A percentile compares a stretch with the other conserved stretches of the same genome.
Evolutionary conservation across 2,329 filamentous ascomycete species (phyloP).

Genomic region (Alternaria hordeiaustralica): DNA sequence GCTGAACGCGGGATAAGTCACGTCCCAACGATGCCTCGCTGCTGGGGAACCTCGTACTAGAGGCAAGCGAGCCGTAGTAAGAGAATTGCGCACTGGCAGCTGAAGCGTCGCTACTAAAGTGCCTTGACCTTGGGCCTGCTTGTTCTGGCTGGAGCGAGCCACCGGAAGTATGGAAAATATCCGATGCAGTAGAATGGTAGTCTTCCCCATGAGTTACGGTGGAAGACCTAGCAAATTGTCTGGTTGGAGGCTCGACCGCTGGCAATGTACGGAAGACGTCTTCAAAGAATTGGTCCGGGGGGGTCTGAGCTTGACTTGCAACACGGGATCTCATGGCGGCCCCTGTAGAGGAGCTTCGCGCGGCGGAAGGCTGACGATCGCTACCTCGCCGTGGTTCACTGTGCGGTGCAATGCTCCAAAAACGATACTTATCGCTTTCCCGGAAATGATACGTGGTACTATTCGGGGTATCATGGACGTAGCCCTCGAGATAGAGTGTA

Average conservation of each 20-base stretch:
- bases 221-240: background rate
- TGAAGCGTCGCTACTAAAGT: constrained; percentile 35
- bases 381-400: constrained; percentile 31
- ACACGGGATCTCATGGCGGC: constrained; percentile 21
- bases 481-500: constrained; percentile 13
- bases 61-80: constrained; percentile 36
- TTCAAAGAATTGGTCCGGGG: constrained; percentile 10
- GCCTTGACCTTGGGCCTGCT: constrained; percentile 2
- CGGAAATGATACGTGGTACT: background rate
- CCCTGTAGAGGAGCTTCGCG: constrained; percentile 34
- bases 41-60: constrained; percentile 35
- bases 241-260: background rate
- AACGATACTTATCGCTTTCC: background rate
- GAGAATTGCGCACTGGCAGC: constrained; percentile 39
- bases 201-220: background rate
- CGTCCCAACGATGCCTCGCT: constrained; percentile 21
- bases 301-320: background rate
- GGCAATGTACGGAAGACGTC: constrained; percentile 23
- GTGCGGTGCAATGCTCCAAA: constrained; percentile 6
- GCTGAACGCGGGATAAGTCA: constrained; percentile 23
- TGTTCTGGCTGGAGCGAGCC: background rate
- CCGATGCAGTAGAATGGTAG: background rate
- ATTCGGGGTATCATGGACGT: constrained; percentile 9
- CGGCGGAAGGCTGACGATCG: constrained; percentile 5
- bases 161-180: background rate